Evolutionary conservation across 139 green algal species (phyloP).

Genomic region (Tetraselmis striata): DNA sequence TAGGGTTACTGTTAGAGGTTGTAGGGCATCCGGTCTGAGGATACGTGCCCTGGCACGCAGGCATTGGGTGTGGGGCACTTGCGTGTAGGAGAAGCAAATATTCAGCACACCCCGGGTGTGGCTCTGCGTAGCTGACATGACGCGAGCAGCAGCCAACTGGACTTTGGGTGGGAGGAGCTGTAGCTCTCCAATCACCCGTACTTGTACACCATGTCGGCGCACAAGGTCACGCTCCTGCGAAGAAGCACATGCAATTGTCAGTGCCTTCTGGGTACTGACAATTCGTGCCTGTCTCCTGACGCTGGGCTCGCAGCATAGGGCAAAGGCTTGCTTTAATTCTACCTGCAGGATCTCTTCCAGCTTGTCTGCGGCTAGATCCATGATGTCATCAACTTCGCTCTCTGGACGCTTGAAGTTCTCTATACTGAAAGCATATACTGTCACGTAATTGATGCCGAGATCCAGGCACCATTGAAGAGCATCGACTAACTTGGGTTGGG

Average conservation of each 20-base stretch:
- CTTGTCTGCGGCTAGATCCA: slow-evolving; percentile 74
- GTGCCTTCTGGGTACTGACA: slow-evolving; percentile 2
- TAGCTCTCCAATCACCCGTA: slow-evolving; percentile 77
- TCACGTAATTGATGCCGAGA: slow-evolving; percentile 72
- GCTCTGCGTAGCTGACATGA: slow-evolving; percentile 60
- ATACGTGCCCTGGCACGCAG: too few species aligned
- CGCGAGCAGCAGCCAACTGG: slow-evolving; percentile 47
- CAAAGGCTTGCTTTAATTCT: not conserved
- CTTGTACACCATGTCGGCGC: slow-evolving; percentile 47
- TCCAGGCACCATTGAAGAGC: slow-evolving; percentile 84
- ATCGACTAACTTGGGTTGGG: slow-evolving; percentile 68
- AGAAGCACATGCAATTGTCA: not conserved
- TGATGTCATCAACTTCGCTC: slow-evolving; percentile 74
- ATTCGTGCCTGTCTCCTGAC: not conserved
- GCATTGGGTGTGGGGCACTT: slow-evolving; percentile 5
- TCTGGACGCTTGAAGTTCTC: slow-evolving; percentile 85
- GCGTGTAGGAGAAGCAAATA: slow-evolving; percentile 91
- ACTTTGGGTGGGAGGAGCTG: slow-evolving; percentile 54
- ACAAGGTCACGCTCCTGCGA: slow-evolving; percentile 55
- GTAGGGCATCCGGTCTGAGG: not conserved
- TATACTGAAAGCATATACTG: slow-evolving; percentile 90
- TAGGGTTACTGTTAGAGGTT: not conserved
- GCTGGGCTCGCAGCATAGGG: not conserved
- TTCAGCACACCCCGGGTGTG: slow-evolving; percentile 58
- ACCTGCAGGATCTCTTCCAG: slow-evolving; percentile 52